phyloP scores from a whole-genome alignment of 2,329 filamentous ascomycete genomes.

The Aspergillus pseudoglaucus region DNA sequence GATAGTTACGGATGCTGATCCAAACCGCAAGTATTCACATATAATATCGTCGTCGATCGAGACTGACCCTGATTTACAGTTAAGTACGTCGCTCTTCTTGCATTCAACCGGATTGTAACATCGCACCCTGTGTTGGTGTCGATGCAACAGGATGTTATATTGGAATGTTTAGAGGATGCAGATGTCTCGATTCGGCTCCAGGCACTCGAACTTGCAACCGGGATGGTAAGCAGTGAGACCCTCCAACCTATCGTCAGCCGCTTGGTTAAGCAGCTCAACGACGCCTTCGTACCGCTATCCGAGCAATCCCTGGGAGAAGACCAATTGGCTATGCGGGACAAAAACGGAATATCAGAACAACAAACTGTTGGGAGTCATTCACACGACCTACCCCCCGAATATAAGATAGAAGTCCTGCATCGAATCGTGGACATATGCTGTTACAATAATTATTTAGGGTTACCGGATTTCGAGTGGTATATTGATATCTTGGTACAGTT shows the following conservation, averaged over 20 bases:
- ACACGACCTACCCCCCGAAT: slow-evolving; percentile 65
- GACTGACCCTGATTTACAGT: slow-evolving; percentile 47
- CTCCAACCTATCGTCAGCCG: slow-evolving; percentile 77
- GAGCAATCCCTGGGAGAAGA: not conserved
- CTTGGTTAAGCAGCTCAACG: slow-evolving; percentile 74
- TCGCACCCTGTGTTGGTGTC: slow-evolving; percentile 85
- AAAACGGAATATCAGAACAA: not conserved
- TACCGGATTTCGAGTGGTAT: slow-evolving; percentile 96
- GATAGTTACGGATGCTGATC: slow-evolving; percentile 87
- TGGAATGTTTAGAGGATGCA: slow-evolving; percentile 90
- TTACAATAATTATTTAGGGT: slow-evolving; percentile 75
- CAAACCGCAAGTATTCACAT: slow-evolving; percentile 63
- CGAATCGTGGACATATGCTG: slow-evolving; percentile 86
- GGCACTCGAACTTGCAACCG: slow-evolving; percentile 82
- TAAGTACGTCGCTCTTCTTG: slow-evolving; percentile 92
- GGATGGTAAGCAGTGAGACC: slow-evolving; percentile 88
- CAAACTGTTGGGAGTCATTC: not conserved
- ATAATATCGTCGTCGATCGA: not conserved
- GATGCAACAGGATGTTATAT: slow-evolving; percentile 89
- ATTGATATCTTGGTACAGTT: slow-evolving; percentile 83
- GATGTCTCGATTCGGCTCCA: slow-evolving; percentile 95
- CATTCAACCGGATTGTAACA: slow-evolving; percentile 88
- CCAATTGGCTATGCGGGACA: not conserved
- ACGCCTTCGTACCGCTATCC: slow-evolving; percentile 29
- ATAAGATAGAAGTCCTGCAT: slow-evolving; percentile 72